These are phyloP conservation scores for Gossypium anomalum DNA, from an alignment of 345 rosid genomes.

Conservation along the genomic window DNA sequence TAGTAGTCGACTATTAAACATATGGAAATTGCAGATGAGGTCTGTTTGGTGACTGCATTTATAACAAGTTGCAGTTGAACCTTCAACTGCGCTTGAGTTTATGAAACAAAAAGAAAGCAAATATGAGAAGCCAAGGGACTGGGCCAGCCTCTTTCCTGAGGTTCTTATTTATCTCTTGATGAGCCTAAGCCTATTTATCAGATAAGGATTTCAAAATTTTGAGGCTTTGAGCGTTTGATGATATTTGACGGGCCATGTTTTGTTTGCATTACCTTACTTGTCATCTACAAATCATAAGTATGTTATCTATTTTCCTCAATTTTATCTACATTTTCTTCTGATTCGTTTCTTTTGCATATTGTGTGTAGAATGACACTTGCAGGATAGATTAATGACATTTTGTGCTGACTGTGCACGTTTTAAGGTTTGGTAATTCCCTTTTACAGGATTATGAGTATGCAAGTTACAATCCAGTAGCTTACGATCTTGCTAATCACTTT, in stretches of 20 bases:
- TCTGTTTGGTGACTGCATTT: conserved; percentile 12
- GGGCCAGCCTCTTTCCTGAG: neutral
- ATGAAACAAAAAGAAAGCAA: conserved; percentile 8
- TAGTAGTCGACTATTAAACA: neutral
- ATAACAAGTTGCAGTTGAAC: conserved; percentile 14
- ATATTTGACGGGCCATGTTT: neutral
- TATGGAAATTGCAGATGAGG: conserved; percentile 2
- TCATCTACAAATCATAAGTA: too few species aligned
- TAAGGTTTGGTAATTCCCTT: neutral
- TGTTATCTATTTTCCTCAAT: neutral
- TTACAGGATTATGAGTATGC: conserved; percentile 88
- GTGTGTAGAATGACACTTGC: neutral
- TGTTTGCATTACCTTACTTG: too few species aligned
- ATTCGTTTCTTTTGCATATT: neutral
- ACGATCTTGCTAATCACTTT: conserved; percentile 89
- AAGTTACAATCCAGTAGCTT: conserved; percentile 80
- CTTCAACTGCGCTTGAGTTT: neutral
- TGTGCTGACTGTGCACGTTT: neutral
- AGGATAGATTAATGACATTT: neutral
- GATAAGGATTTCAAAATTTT: neutral
- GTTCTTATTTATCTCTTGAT: neutral
- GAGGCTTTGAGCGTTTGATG: neutral
- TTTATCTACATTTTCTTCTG: neutral
- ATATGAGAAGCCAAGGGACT: neutral
- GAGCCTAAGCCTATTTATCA: neutral